phyloP scores from a whole-genome alignment of 257 asterid species.

The Lavandula angustifolia region DNA sequence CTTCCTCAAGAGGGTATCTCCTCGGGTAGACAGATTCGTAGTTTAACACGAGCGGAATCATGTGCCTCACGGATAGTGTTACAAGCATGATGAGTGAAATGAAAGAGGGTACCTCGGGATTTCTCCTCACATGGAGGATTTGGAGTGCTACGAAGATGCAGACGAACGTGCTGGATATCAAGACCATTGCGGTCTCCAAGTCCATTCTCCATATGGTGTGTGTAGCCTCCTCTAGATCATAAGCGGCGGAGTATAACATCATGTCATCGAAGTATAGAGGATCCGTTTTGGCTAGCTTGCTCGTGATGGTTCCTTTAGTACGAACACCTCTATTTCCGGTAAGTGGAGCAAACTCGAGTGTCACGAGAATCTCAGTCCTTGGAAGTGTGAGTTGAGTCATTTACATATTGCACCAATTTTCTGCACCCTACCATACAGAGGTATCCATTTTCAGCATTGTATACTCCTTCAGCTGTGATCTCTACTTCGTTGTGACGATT shows the following conservation, averaged over 20 bases:
- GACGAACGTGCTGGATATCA: constrained; percentile 54
- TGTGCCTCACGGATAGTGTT: constrained; percentile 54
- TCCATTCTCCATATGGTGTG: constrained; percentile 67
- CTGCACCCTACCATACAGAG: constrained; percentile 79
- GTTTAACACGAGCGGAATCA: constrained; percentile 61
- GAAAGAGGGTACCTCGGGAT: constrained; percentile 46
- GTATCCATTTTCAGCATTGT: constrained; percentile 50
- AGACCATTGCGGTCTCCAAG: constrained; percentile 56
- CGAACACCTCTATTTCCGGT: constrained; percentile 21
- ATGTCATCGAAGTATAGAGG: constrained; percentile 51
- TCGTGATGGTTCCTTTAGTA: constrained; percentile 47
- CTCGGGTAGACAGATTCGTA: constrained; percentile 48
- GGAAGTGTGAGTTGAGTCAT: constrained; percentile 6
- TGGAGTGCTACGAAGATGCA: constrained; percentile 53
- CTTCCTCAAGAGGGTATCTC: constrained; percentile 9
- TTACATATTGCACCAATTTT: constrained; percentile 21
- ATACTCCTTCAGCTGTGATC: constrained; percentile 66
- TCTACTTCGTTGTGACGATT: constrained; percentile 16
- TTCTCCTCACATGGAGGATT: constrained; percentile 48
- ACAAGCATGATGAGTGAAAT: constrained; percentile 61
- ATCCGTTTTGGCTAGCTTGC: constrained; percentile 45
- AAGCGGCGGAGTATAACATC: constrained; percentile 36
- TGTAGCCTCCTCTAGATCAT: constrained; percentile 27
- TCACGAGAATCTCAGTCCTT: constrained; percentile 52
- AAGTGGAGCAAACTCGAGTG: constrained; percentile 43